Conservation (phyloP, 2,329 filamentous ascomycete species). For the Diaporthe vexans region DNA sequence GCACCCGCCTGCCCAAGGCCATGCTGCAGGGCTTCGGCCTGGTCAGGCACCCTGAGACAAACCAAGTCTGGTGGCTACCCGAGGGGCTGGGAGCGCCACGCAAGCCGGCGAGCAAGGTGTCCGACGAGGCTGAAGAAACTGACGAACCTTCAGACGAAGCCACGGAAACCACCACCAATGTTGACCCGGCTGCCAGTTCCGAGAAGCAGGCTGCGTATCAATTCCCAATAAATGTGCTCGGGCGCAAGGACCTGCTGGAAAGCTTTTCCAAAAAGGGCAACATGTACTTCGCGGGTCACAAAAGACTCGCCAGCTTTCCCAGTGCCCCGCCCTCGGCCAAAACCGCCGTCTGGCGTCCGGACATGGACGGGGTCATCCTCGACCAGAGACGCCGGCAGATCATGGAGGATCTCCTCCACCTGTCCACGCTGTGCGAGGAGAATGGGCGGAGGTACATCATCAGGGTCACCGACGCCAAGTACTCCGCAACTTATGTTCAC, state of each 20-base stretch:
- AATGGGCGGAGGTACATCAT: slow-evolving; percentile 56
- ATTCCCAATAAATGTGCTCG: slow-evolving; percentile 50
- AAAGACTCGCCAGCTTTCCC: slow-evolving; percentile 42
- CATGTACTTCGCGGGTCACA: slow-evolving; percentile 41
- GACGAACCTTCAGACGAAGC: not conserved
- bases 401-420: slow-evolving; percentile 60
- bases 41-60: slow-evolving; percentile 67
- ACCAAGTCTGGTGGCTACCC: slow-evolving; percentile 70
- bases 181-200: not conserved
- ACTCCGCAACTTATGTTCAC: slow-evolving; percentile 55
- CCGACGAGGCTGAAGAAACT: slow-evolving; percentile 24
- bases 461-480: slow-evolving; percentile 60
- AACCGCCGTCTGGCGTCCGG: slow-evolving; percentile 60
- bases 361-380: slow-evolving; percentile 70
- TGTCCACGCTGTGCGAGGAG: slow-evolving; percentile 50
- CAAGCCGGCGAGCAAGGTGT: slow-evolving; percentile 15
- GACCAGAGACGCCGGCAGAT: slow-evolving; percentile 63
- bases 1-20: slow-evolving; percentile 65
- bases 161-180: not conserved
- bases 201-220: slow-evolving; percentile 43
- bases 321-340: slow-evolving; percentile 35
- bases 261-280: slow-evolving; percentile 42
- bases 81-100: slow-evolving; percentile 35
- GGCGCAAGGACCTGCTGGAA: slow-evolving; percentile 51
- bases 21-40: slow-evolving; percentile 75